These are phyloP conservation scores for Fusarium bactridioides DNA, from an alignment of 2,329 filamentous ascomycete species.

Conservation along the genomic window DNA sequence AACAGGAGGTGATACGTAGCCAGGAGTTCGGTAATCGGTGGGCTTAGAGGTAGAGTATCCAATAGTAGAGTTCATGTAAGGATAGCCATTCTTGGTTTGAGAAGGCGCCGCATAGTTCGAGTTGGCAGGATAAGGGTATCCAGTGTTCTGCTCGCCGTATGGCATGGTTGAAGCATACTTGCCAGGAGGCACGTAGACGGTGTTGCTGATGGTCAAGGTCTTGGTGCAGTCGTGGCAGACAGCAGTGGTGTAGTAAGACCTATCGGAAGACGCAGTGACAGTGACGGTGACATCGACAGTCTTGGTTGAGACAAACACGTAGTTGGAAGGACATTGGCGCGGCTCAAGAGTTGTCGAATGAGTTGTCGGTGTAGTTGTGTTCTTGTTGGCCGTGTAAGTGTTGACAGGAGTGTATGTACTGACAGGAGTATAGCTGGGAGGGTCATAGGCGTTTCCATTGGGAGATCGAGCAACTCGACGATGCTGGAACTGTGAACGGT, in stretches of 20 bases:
- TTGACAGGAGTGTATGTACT: conserved; percentile 1
- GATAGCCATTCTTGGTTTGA: conserved; percentile 16
- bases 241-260: conserved; percentile 26
- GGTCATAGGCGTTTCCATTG: background rate
- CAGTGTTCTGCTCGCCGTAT: conserved; percentile 12
- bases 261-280: conserved; percentile 42
- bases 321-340: conserved; percentile 35
- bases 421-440: conserved; percentile 14
- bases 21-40: conserved; percentile 1
- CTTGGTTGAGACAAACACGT: conserved; percentile 41
- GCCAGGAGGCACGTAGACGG: conserved; percentile 13
- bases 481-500: conserved; percentile 9
- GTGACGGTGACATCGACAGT: conserved; percentile 48
- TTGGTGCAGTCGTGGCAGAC: conserved; percentile 19
- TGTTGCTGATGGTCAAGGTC: conserved; percentile 10
- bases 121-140: conserved; percentile 18
- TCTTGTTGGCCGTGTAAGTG: conserved; percentile 11
- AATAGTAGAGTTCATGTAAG: conserved; percentile 30
- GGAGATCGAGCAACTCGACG: conserved; percentile 3
- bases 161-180: conserved; percentile 23
- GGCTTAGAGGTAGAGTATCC: conserved; percentile 11
- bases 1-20: conserved; percentile 15
- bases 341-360: conserved; percentile 13
- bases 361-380: conserved; percentile 18
- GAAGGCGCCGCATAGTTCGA: conserved; percentile 10